Percentiles rank a stretch among this genome's conserved stretches.
phyloP scores from a whole-genome alignment of 371 early-diverging fungal species.

The Mucor lusitanicus region DNA sequence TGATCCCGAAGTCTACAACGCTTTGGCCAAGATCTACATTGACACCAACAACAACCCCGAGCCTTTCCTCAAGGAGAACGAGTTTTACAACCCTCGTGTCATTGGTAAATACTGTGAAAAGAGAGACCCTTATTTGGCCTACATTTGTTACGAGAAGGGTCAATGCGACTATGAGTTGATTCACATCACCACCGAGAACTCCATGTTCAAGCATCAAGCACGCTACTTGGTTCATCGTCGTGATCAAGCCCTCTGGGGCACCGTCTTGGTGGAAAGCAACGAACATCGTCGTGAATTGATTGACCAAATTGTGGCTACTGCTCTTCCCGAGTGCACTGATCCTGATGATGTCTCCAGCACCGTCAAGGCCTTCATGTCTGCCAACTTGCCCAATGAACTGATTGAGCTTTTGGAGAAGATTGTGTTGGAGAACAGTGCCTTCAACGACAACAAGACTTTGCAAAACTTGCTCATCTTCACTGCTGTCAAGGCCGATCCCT shows the following conservation, averaged over 20 bases:
- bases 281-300: constrained; percentile 85
- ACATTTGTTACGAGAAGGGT: constrained; percentile 93
- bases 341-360: constrained; percentile 96
- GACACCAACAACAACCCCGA: constrained; percentile 98
- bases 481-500: constrained; percentile 93
- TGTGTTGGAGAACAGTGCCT: constrained; percentile 87
- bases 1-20: constrained; percentile 92
- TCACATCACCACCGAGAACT: constrained; percentile 92
- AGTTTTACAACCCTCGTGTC: constrained; percentile 84
- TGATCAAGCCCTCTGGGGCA: constrained; percentile 84
- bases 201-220: constrained; percentile 99
- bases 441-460: constrained; percentile 93
- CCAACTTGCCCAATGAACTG: constrained; percentile 92
- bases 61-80: constrained; percentile 91
- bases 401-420: constrained; percentile 97
- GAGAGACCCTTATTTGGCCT: constrained; percentile 96
- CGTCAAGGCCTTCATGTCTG: constrained; percentile 98
- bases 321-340: constrained; percentile 93
- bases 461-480: constrained; percentile 97
- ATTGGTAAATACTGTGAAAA: constrained; percentile 98
- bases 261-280: constrained; percentile 79
- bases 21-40: constrained; percentile 97
- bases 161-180: constrained; percentile 93
- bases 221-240: constrained; percentile 93
- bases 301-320: constrained; percentile 90